Conservation (phyloP, 768 basidiomycete species). For the Naematelia aurantialba region DNA sequence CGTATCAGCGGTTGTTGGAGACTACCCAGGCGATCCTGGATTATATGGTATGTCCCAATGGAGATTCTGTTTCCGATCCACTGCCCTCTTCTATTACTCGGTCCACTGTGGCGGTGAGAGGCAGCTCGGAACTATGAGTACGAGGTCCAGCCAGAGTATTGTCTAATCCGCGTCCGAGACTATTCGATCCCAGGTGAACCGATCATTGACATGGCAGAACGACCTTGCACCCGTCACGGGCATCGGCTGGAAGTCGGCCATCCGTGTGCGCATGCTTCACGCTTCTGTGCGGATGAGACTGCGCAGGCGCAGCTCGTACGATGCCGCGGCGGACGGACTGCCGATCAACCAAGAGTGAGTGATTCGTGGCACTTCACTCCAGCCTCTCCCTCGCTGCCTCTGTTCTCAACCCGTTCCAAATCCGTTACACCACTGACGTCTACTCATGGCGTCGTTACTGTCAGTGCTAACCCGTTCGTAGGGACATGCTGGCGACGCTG, state of each 20-base stretch:
- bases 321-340: conserved; percentile 33
- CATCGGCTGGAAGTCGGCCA: conserved; percentile 42
- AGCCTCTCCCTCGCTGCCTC: not conserved
- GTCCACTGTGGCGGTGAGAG: too few relatives aligned
- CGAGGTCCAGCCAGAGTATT: too few relatives aligned
- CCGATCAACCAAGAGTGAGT: conserved; percentile 50
- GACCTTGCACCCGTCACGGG: conserved; percentile 44
- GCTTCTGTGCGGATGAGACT: conserved; percentile 42
- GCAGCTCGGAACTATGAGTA: too few relatives aligned
- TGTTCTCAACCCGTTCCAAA: too few relatives aligned
- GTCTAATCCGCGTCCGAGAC: too few relatives aligned
- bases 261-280: conserved; percentile 46
- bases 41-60: conserved; percentile 35
- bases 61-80: not conserved
- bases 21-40: conserved; percentile 43
- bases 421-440: too few relatives aligned
- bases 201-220: conserved; percentile 24
- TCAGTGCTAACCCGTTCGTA: conserved; percentile 8
- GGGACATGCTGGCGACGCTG: conserved; percentile 44
- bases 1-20: conserved; percentile 38
- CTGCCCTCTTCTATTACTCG: too few relatives aligned
- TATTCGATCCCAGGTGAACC: too few relatives aligned
- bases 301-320: conserved; percentile 37
- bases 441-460: too few relatives aligned
- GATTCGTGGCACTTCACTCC: not conserved